Conservation (phyloP, 2,329 filamentous ascomycete genomes). For the Penicillium brevicompactum region DNA sequence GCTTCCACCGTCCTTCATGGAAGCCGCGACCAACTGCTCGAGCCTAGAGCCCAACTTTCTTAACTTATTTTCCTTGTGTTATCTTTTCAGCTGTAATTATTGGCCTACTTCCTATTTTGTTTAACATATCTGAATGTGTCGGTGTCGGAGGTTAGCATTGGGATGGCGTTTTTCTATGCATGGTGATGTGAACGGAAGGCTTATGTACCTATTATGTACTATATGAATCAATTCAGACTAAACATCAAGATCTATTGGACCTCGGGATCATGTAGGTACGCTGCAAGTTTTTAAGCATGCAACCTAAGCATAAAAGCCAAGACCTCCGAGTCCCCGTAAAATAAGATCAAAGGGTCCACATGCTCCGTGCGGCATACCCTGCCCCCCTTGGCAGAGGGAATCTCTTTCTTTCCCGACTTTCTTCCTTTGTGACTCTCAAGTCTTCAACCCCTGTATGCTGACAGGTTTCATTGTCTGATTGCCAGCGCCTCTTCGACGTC, state of each 20-base stretch:
- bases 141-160: conserved; percentile 31
- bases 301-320: not conserved
- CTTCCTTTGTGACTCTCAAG: not conserved
- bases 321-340: not conserved
- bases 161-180: conserved; percentile 31
- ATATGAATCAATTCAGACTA: not conserved
- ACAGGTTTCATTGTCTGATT: not conserved
- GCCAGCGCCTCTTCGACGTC: conserved; percentile 3
- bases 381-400: not conserved
- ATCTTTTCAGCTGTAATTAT: conserved; percentile 26
- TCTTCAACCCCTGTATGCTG: not conserved
- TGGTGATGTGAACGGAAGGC: conserved; percentile 6
- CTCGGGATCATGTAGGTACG: not conserved
- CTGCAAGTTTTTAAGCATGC: not conserved
- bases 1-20: conserved; percentile 35
- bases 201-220: conserved; percentile 3
- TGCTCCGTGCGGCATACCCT: not conserved
- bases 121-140: conserved; percentile 11
- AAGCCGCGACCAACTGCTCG: conserved; percentile 36
- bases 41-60: conserved; percentile 20
- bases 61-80: conserved; percentile 12
- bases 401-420: not conserved
- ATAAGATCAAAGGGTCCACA: not conserved
- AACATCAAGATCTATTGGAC: not conserved
- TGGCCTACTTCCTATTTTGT: conserved; percentile 12